Base-by-base conservation (phyloP, 1,139 yeast genomes). In the Saccharomycopsis hybrid region DNA sequence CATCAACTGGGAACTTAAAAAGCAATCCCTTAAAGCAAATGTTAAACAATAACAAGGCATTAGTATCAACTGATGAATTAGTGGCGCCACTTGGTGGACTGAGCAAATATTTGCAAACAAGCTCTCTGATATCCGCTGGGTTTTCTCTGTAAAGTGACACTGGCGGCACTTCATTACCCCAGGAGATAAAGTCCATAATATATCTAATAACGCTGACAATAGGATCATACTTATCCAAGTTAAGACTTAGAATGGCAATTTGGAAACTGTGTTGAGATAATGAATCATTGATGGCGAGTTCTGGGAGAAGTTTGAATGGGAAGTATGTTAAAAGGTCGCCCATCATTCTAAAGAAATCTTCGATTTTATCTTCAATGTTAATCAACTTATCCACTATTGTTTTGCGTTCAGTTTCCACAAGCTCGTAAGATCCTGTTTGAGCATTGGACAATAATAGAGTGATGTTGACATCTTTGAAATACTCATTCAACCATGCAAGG, bases 291-390 rank as follows among this genome's bases (percentile, higher is more conserved):
- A 25, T 32, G 4, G 39, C n/a, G 9, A 51, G 41, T 46, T 79
- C 71, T 9, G 73, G 66, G 18, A 87, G 74, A 52, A 86, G 74
- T 58, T 80, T 73, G 51, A 76, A 71, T 1, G 97, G 95, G 63
- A 75, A 86, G 63, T 78, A 87, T 82, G 85, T 82, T 50, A 88
- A 67, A 47, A 89, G 71, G 62, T 92, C 97, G 55, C 78, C 74
- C 67, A 83, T 73, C 84, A 90, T 83, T 54, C 94, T 74, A 73
- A 84, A 89, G 62, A 85, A 90, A 69, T 90, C 97, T 65, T 90
- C 96, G 50, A 90, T 37, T 29, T 53, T 53, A 37, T 53, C 56
- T 27, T 50, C 55, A 32, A 50, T 39, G 4, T 39, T 8, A 5
- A 52, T 46, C 41, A 52, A 45, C 31, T 32, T 41, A 11, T 47